phyloP scores from a whole-genome alignment of 352 stramenopile genomes.

The Pythium dissotocum region DNA sequence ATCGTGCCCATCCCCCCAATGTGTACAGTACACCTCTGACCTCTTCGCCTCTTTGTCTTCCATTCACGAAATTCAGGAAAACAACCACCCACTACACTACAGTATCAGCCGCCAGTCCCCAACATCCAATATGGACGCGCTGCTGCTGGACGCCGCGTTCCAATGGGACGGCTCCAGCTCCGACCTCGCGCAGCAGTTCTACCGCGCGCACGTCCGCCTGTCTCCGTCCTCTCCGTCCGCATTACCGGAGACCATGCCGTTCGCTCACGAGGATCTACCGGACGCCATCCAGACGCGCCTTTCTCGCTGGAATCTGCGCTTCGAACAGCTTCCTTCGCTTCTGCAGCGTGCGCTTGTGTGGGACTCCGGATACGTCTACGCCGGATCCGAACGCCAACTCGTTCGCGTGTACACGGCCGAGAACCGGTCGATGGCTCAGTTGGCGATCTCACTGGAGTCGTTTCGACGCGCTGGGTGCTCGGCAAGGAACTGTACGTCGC shows the following conservation, averaged over 20 bases:
- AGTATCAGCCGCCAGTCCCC: too few relatives aligned
- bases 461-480: constrained; percentile 24
- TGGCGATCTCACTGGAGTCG: constrained; percentile 29
- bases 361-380: constrained; percentile 23
- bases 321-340: constrained; percentile 16
- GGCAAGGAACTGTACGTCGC: constrained; percentile 25
- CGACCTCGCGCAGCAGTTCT: constrained; percentile 36
- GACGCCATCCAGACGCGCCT: constrained; percentile 9
- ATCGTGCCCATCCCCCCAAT: too few relatives aligned
- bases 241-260: constrained; percentile 4
- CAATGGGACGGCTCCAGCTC: constrained; percentile 25
- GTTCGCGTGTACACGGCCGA: constrained; percentile 31
- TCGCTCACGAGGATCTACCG: constrained; percentile 17
- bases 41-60: too few relatives aligned
- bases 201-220: constrained; percentile 26
- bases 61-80: too few relatives aligned
- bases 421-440: constrained; percentile 33
- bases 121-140: too few relatives aligned
- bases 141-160: constrained; percentile 13
- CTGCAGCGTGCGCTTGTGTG: constrained; percentile 26
- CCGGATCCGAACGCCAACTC: constrained; percentile 14
- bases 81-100: too few relatives aligned
- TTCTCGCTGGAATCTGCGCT: constrained; percentile 5
- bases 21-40: too few relatives aligned
- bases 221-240: background rate